Evolutionary conservation across 139 green algal genomes (phyloP).

Genomic region (Chlorella sp.): DNA sequence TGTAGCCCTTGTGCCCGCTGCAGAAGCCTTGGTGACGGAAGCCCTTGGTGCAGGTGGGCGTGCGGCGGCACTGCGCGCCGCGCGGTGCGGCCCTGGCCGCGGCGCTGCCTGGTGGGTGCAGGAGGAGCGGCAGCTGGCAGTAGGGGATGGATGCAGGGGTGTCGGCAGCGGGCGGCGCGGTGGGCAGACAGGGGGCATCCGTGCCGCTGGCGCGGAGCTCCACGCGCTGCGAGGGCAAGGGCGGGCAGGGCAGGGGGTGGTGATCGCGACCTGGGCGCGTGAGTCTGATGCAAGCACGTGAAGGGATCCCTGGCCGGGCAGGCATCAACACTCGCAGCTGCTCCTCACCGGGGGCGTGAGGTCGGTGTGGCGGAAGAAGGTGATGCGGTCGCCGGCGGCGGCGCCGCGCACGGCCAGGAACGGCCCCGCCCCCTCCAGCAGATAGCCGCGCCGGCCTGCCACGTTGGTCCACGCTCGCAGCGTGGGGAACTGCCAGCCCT

Average conservation of each 20-base stretch:
- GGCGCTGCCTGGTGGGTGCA: slow-evolving; percentile 5
- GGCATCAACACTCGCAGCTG: background rate
- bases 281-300: background rate
- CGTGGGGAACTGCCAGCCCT: slow-evolving; percentile 38
- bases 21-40: slow-evolving; percentile 57
- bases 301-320: background rate
- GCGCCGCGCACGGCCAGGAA: slow-evolving; percentile 28
- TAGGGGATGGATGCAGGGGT: slow-evolving; percentile 23
- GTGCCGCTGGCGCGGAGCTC: slow-evolving; percentile 1
- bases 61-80: slow-evolving; percentile 37
- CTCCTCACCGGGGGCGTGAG: slow-evolving; percentile 25
- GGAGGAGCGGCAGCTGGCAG: slow-evolving; percentile 38
- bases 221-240: slow-evolving; percentile 6
- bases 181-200: background rate
- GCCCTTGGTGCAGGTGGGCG: slow-evolving; percentile 45
- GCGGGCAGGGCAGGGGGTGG: background rate
- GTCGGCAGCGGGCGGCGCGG: background rate
- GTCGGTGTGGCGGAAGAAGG: slow-evolving; percentile 22
- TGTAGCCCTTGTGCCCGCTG: slow-evolving; percentile 54
- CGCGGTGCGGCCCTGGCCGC: background rate
- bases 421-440: slow-evolving; percentile 32
- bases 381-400: slow-evolving; percentile 33
- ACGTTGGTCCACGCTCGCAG: slow-evolving; percentile 38
- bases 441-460: slow-evolving; percentile 39
- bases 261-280: background rate